Base-by-base conservation (phyloP, 2,329 filamentous ascomycete species). In the Aureobasidium lini region DNA sequence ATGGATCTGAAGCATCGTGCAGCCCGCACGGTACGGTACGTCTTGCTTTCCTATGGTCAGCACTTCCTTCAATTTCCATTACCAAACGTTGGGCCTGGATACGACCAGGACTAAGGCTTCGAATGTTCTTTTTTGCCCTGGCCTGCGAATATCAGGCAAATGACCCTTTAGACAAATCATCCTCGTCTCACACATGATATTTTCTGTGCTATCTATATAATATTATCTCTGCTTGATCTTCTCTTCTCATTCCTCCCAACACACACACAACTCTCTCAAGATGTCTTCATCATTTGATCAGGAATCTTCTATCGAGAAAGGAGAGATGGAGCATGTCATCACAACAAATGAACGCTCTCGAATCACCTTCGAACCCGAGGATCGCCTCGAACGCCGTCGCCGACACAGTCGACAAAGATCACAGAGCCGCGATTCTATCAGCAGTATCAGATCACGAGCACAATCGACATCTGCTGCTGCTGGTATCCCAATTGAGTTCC, bases 401-500 rank as follows among this genome's bases (percentile, higher is more conserved):
- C 47, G 46, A 15, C 54, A 48, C 31, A 44, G 43, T 57, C 60
- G 39, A 9, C 46, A 48, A 18, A 34, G 61, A 39, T 61, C 61
- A 10, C 13, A 34, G 23, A 63, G 61, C 28, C 53, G 59, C 32
- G 61, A 59, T 31, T 63, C 61, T 8, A 62, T 59, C 59, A 48
- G 32, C 44, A 61, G 59, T 54, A 34, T 60, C 8, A 60, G 57
- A 18, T 56, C 43, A 13, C 40, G 59, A 52, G 49, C 50, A 37
- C 53, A 49, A 23, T 59, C 61, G 11, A 59, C 54, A 6, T 56
- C 59, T 16, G 53, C 47, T 3, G 53, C 53, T 13, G 39, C 60
- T 6, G 61, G 61, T 6, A 29, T 63, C 16, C 61, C 59, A 8
- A 63, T 63, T 36, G 61, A 63, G 56, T 63, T 59, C 18, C 70